These are phyloP conservation scores for Zoysia japonica DNA, from an alignment of 176 grass and related monocot genomes.

Conservation along the genomic window DNA sequence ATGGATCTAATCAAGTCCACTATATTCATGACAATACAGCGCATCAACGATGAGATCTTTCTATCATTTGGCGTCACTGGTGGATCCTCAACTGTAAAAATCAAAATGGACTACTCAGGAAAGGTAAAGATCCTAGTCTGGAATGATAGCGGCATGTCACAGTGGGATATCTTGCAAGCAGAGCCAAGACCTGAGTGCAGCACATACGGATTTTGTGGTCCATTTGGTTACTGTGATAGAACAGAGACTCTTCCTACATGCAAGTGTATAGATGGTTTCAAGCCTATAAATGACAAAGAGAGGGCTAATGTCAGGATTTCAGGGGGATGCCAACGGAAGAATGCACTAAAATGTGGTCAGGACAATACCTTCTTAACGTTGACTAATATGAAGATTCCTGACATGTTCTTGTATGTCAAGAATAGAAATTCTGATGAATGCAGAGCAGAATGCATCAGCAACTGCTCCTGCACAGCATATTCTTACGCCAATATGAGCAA, in stretches of 20 bases:
- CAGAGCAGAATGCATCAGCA: conserved; percentile 42
- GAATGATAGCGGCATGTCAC: conserved; percentile 11
- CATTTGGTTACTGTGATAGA: conserved; percentile 46
- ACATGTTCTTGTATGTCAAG: conserved; percentile 31
- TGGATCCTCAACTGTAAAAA: conserved; percentile 26
- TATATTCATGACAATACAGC: conserved; percentile 21
- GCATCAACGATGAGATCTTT: conserved; percentile 18
- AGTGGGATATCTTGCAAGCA: conserved; percentile 5
- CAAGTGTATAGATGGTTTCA: conserved; percentile 61
- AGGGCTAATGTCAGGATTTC: not conserved
- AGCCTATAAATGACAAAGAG: conserved; percentile 6
- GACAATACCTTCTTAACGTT: conserved; percentile 18
- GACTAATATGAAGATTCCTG: conserved; percentile 27
- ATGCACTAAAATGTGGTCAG: conserved; percentile 8
- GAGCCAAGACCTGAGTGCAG: conserved; percentile 36
- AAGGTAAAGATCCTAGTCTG: conserved; percentile 41
- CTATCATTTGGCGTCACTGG: conserved; percentile 35
- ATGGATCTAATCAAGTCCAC: not conserved
- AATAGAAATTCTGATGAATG: conserved; percentile 45
- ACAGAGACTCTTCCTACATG: conserved; percentile 24
- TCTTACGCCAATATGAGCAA: conserved; percentile 45
- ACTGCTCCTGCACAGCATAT: conserved; percentile 65
- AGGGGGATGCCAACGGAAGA: conserved; percentile 41
- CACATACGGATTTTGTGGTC: conserved; percentile 40
- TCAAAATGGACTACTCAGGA: conserved; percentile 43